Base-by-base conservation (phyloP, 148 eudicot genomes). In the Arctostaphylos glauca region DNA sequence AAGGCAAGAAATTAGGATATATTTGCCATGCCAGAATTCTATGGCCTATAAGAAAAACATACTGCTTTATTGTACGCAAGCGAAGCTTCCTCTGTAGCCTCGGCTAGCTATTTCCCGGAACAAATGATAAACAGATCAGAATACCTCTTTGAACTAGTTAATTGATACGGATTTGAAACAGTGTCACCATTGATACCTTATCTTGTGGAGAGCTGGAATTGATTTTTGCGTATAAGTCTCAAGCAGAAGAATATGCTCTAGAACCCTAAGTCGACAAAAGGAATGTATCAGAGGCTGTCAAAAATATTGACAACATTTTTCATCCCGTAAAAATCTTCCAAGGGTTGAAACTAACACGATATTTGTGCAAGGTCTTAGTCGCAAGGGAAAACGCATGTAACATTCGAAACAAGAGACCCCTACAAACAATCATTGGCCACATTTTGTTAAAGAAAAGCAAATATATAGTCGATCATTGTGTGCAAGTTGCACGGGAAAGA, bases 31-130 rank as follows among this genome's bases (percentile, higher is more conserved):
- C 53, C n/a, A 44, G 71, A 38, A 72, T 67, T n/a, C 74, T 64
- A 58, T 56, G 81, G 15, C 71, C 73, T 3, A 25, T 56, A 19
- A 21, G 56, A 56, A 76, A 83, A 90, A 87, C 91, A 31, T 92
- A 96, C 99, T 53, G 99, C 99, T 93, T 94, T 96, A 79, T 94
- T 93, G 80, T 96, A 96, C 59, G 99, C 92, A 76, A 91, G 87
- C n/a, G 98, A 94, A 83, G 97, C 92, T 85, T 96, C 99, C 79
- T 94, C 99, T 54, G 97, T 94, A 78, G 98, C 92, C 87, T 96
- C 98, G 56, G 89, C 94, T 84, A 96, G 92, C 88, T 89, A 92
- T 52, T 93, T 92, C 93, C 99, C 94, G 86, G 12, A 54, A 84
- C 68, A 81, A 84, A 81, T 48, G 62, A 68, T 81, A 13, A 72